These are phyloP conservation scores for Trichoderma pleuroti DNA, from an alignment of 2,329 filamentous ascomycete species.

Conservation along the genomic window DNA sequence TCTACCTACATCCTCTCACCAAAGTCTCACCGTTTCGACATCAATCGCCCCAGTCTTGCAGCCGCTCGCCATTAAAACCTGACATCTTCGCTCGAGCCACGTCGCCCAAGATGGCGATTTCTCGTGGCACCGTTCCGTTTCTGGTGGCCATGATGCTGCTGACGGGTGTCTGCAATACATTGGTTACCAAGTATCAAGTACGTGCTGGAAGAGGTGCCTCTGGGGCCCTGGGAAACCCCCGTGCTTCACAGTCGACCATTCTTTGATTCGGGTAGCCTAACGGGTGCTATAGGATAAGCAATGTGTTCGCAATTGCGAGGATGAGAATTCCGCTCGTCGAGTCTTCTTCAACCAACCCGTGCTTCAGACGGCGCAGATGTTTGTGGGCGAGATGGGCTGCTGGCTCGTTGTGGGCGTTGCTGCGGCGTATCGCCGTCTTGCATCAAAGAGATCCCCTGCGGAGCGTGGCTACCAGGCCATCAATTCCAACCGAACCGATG, in stretches of 20 bases:
- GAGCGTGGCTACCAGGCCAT: conserved; percentile 65
- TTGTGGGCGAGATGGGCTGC: conserved; percentile 91
- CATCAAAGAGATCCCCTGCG: conserved; percentile 41
- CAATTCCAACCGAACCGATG: conserved; percentile 38
- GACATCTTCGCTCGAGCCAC: neutral
- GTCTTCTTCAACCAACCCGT: conserved; percentile 89
- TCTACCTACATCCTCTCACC: neutral
- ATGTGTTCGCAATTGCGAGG: conserved; percentile 87
- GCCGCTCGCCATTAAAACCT: neutral
- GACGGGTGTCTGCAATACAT: conserved; percentile 93
- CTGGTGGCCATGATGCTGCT: conserved; percentile 95
- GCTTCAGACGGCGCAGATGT: conserved; percentile 96
- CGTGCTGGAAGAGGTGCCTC: conserved; percentile 23
- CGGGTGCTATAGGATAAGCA: conserved; percentile 73
- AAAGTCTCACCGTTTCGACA: neutral
- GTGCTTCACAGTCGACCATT: neutral
- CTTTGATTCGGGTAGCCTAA: neutral
- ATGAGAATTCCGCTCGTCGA: conserved; percentile 61
- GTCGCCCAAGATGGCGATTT: conserved; percentile 56
- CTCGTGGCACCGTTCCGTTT: conserved; percentile 70
- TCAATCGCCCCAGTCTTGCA: neutral
- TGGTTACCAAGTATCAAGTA: conserved; percentile 95
- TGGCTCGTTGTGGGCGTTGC: conserved; percentile 82
- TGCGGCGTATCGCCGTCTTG: conserved; percentile 60
- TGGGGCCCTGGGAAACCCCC: neutral